Base-by-base conservation (phyloP, 495 filamentous ascomycete species). In the Staphylotrichum longicolle region DNA sequence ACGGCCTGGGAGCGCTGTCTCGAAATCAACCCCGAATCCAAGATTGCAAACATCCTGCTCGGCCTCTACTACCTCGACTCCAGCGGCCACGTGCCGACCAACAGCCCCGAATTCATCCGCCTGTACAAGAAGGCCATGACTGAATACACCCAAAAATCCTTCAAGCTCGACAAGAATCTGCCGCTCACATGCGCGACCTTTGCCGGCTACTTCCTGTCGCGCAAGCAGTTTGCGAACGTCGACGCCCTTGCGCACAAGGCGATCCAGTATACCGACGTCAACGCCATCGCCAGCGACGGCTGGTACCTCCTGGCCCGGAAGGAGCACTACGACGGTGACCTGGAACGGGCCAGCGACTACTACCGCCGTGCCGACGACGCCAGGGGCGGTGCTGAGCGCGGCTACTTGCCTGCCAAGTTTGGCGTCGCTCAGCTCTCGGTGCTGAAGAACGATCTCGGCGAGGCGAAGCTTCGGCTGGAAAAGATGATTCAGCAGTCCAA, bases 271-370 rank as follows among this genome's bases (percentile, higher is more conserved):
- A 97, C 93, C 3, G 94, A 98, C 70, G 92, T 97, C 63, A 93
- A 95, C 73, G 88, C 90, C 11, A 90, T 98, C 70, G 93, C 93
- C 3, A 96, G 91, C 71, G 94, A 98, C 68, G 94, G 93, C 27
- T 97, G 91, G 91, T 98, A 96, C 74, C 76, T 96, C 4, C 85
- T 98, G 12, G 94, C 90, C 11, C 81, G 92, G 48, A 96, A 95
- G 68, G 87, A 90, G 62, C 94, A 98, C 73, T 90, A 89, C 45
- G 73, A 73, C 20, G 82, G 85, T 30, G 85, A 96, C 54, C 67
- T 80, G 27, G 75, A 86, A 10, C 85, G 82, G 46, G 92, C 94
- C 6, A 79, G 77, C 10, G 90, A 95, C 57, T 94, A 85, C 70
- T 98, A 98, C 72, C 82, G 84, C 42, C 86, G 89, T 61, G 90